A percentile compares a stretch with the other conserved stretches of the same genome.
Conservation (phyloP, 176 grass and related monocot species). For the Metroxylon sagu region DNA sequence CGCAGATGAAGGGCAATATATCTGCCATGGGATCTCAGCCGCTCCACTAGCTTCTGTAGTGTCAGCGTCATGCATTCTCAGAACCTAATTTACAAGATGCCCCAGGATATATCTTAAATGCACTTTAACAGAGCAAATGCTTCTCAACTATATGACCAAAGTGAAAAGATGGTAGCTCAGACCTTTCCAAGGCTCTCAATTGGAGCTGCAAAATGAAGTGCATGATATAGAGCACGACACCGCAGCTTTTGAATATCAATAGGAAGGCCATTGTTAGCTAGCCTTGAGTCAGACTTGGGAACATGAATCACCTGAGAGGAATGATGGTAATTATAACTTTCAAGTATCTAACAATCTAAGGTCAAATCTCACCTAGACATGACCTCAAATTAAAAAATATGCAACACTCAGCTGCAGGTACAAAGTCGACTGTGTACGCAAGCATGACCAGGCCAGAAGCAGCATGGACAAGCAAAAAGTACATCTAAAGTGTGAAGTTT, state of each 20-base stretch:
- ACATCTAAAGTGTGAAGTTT: too few relatives aligned
- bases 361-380: too few relatives aligned
- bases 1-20: slow-evolving; percentile 90
- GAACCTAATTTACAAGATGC: slow-evolving; percentile 58
- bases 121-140: slow-evolving; percentile 7
- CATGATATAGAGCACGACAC: slow-evolving; percentile 78
- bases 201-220: slow-evolving; percentile 57
- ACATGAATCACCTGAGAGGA: slow-evolving; percentile 76
- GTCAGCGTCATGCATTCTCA: slow-evolving; percentile 75
- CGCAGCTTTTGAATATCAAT: slow-evolving; percentile 93
- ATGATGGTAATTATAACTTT: too few relatives aligned
- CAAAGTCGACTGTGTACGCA: too few relatives aligned
- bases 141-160: slow-evolving; percentile 24
- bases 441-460: too few relatives aligned
- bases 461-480: too few relatives aligned
- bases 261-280: slow-evolving; percentile 85
- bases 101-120: slow-evolving; percentile 17
- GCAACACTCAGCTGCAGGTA: too few relatives aligned
- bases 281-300: slow-evolving; percentile 80
- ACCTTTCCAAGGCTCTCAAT: slow-evolving; percentile 94
- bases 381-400: too few relatives aligned
- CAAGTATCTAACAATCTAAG: too few relatives aligned
- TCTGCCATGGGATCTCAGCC: slow-evolving; percentile 50
- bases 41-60: slow-evolving; percentile 95
- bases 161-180: slow-evolving; percentile 20